These are phyloP conservation scores for Chenopodium quinoa DNA, from an alignment of 148 eudicot genomes.

Conservation along the genomic window DNA sequence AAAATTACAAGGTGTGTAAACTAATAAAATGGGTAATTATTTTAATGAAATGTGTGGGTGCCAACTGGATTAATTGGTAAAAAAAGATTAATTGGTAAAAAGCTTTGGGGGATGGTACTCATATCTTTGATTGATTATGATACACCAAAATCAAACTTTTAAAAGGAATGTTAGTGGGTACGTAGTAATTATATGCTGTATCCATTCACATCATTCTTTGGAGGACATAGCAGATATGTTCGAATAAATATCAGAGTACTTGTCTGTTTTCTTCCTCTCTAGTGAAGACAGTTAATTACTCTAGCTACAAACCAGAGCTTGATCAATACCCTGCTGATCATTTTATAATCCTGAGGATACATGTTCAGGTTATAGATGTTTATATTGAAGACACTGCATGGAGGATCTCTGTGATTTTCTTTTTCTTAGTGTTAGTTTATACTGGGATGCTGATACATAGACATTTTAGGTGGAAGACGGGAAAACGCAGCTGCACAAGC, in stretches of 20 bases:
- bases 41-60: not conserved
- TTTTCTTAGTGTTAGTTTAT: not conserved
- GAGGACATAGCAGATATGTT: too few species aligned
- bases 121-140: too few species aligned
- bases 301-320: not conserved
- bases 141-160: too few species aligned
- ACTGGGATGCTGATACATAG: not conserved
- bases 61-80: not conserved
- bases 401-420: not conserved
- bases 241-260: too few species aligned
- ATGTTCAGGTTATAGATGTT: not conserved
- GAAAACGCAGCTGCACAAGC: constrained; percentile 41
- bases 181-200: not conserved
- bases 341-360: not conserved
- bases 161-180: not conserved
- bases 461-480: constrained; percentile 45
- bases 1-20: too few species aligned
- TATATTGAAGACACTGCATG: not conserved
- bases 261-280: too few species aligned
- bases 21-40: too few species aligned
- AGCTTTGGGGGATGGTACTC: not conserved
- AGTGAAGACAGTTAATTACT: not conserved
- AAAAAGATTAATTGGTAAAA: not conserved
- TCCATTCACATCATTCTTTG: not conserved
- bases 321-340: not conserved